Base-by-base conservation (phyloP, 805 yeast genomes). In the Saccharomyces paradoxus region DNA sequence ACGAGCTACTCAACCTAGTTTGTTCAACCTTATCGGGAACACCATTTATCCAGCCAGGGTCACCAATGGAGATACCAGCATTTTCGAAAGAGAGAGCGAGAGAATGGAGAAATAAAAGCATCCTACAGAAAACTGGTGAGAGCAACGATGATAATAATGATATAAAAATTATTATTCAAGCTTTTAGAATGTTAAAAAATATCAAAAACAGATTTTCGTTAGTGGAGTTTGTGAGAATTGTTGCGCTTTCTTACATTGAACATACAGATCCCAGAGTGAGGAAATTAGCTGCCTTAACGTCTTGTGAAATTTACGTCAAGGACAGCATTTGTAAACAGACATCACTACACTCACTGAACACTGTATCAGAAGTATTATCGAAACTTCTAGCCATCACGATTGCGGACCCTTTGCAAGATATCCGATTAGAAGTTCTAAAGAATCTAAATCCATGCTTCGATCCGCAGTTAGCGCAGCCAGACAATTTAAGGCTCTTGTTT, bases 391-490 rank as follows among this genome's bases (percentile, higher is more conserved):
- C 96, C 0, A 78, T 89, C 10, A 87, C 95, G 1, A 86, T 91
- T n/a, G 86, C 96, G 0, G 98, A 91, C 61, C 86, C 92, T 0
- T 79, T 80, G 4, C 80, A 91, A 2, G 96, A 89, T 55, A 87
- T 91, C 29, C 75, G 98, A 53, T 70, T 87, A 3, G 89, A 86
- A 55, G 89, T 92, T 0, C 73, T 92, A 56, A 77, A 77, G 49
- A 78, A 89, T 47, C 73, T 92, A 47, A 88, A 89, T 32, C 80
- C 82, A 2, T 78, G 79, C 56, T 86, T 91, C 66, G 97, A 92
- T 63, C 87, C 96, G 0, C 97, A 92, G 63, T 71, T 91, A 41
- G 87, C 97, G 0, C 97, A 92, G 67, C 94, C 96, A 0, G 94
- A 87, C 53, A 90, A 89, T 66, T 92, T 90, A 17, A 78, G 86